phyloP scores from a whole-genome alignment of 352 stramenopile genomes.

The Nothophytophthora sp. region DNA sequence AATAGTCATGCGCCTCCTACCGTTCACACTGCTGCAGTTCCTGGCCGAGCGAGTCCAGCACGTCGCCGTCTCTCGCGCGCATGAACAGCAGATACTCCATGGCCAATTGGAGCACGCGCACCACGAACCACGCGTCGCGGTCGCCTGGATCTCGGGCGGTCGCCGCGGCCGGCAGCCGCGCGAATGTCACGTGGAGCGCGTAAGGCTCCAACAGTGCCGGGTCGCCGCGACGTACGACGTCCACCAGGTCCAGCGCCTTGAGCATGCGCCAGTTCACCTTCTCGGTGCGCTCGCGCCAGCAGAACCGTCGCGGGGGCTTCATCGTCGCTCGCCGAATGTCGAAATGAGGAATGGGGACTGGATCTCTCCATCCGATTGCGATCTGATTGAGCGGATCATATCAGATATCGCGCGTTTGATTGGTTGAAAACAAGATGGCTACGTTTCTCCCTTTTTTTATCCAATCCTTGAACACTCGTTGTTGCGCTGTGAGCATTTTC shows the following conservation, averaged over 20 bases:
- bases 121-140: constrained; percentile 69
- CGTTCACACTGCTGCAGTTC: constrained; percentile 44
- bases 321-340: no score
- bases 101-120: constrained; percentile 66
- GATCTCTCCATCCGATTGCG: no score
- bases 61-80: constrained; percentile 44
- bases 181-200: constrained; percentile 76
- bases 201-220: constrained; percentile 65
- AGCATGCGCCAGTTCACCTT: constrained; percentile 76
- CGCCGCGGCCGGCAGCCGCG: constrained; percentile 34
- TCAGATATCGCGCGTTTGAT: constrained; percentile 8
- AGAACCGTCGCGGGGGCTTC: constrained; percentile 43
- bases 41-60: constrained; percentile 53
- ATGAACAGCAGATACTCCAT: constrained; percentile 84
- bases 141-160: constrained; percentile 14
- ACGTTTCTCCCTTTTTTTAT: constrained; percentile 11
- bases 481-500: no score
- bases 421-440: neutral
- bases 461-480: no score
- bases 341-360: no score
- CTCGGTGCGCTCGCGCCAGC: constrained; percentile 76
- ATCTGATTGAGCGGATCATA: no score
- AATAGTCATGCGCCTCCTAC: no score
- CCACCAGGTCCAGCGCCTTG: constrained; percentile 40
- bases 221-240: constrained; percentile 56